phyloP scores from a whole-genome alignment of 805 yeast species.

The Saccharomycopsis guyanensis region DNA sequence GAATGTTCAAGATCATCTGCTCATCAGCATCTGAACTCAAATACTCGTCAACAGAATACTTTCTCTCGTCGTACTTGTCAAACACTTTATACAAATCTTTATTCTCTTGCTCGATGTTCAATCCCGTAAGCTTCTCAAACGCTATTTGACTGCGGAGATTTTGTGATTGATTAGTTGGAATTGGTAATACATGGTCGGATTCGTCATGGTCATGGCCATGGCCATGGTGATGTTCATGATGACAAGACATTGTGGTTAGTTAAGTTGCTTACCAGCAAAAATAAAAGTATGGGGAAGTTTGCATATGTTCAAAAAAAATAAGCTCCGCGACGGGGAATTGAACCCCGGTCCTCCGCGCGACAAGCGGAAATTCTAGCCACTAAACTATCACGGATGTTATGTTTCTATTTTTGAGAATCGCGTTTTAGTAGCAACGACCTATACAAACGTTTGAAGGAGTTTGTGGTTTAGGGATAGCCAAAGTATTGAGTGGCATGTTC shows the following conservation, averaged over 20 bases:
- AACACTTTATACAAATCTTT: slow-evolving; percentile 39
- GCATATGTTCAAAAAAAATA: too few species aligned
- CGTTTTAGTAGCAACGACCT: too few species aligned
- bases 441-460: too few species aligned
- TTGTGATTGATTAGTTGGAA: slow-evolving; percentile 63
- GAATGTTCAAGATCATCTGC: slow-evolving; percentile 69
- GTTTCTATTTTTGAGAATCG: neutral
- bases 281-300: too few species aligned
- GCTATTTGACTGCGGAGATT: slow-evolving; percentile 59
- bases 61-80: slow-evolving; percentile 40
- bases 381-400: slow-evolving; percentile 30
- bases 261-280: too few species aligned
- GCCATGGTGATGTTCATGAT: slow-evolving; percentile 27
- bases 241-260: slow-evolving; percentile 27
- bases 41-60: slow-evolving; percentile 39
- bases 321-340: slow-evolving; percentile 23
- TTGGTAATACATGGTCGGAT: slow-evolving; percentile 44
- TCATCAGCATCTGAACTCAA: slow-evolving; percentile 64
- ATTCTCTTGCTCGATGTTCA: slow-evolving; percentile 52
- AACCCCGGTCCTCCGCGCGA: slow-evolving; percentile 25
- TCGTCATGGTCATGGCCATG: slow-evolving; percentile 34
- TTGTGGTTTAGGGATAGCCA: too few species aligned
- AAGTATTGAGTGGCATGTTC: too few species aligned
- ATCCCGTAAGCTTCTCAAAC: slow-evolving; percentile 48
- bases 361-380: slow-evolving; percentile 35